Conservation (phyloP, 495 filamentous ascomycete genomes). For the Penicillium soppii region DNA sequence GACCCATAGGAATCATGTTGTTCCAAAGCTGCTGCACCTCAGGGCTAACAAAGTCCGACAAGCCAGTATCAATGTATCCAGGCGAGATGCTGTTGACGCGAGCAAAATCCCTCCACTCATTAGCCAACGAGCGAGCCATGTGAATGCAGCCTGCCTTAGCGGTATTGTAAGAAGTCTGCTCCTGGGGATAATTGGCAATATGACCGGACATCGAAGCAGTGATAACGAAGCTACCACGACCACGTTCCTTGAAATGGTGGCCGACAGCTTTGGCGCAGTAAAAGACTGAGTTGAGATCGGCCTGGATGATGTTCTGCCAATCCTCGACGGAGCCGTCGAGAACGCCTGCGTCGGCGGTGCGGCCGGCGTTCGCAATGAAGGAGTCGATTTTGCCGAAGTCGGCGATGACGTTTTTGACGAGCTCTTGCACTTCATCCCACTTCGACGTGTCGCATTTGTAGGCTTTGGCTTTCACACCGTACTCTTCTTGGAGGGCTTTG, state of each 20-base stretch:
- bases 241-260: constrained; percentile 50
- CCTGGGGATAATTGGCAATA: constrained; percentile 66
- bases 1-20: constrained; percentile 64
- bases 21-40: constrained; percentile 62
- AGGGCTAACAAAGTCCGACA: constrained; percentile 62
- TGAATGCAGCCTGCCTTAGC: constrained; percentile 57
- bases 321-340: constrained; percentile 55
- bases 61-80: constrained; percentile 67
- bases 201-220: constrained; percentile 62
- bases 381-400: constrained; percentile 57
- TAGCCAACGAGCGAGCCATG: constrained; percentile 53
- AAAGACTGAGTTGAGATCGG: constrained; percentile 55
- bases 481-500: constrained; percentile 46
- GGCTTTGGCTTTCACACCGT: constrained; percentile 55
- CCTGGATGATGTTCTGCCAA: constrained; percentile 59
- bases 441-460: constrained; percentile 49
- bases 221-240: constrained; percentile 53
- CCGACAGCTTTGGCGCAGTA: constrained; percentile 60
- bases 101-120: constrained; percentile 68
- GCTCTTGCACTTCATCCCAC: constrained; percentile 37
- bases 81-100: constrained; percentile 63
- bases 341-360: constrained; percentile 52
- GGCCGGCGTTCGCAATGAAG: constrained; percentile 60
- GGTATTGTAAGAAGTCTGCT: constrained; percentile 69
- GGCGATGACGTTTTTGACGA: constrained; percentile 44